These are phyloP conservation scores for Nakazawaea wickerhamii DNA, from an alignment of 805 yeast species.

Conservation along the genomic window DNA sequence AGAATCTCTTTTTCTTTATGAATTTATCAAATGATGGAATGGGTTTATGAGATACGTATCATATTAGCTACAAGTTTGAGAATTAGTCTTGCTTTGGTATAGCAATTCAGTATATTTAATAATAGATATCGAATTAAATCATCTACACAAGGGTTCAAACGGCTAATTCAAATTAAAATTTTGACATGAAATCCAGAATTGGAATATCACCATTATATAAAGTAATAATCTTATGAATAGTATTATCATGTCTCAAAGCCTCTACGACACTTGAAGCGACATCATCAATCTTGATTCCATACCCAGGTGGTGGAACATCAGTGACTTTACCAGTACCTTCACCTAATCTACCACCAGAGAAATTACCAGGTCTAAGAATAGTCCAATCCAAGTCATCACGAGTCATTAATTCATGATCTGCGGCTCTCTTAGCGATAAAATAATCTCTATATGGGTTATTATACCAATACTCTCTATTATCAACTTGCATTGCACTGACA, in stretches of 20 bases:
- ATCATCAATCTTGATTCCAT: constrained; percentile 41
- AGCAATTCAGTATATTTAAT: no score
- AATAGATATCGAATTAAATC: no score
- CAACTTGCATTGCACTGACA: constrained; percentile 53
- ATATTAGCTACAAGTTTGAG: no score
- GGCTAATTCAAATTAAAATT: not conserved
- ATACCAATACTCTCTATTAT: constrained; percentile 42
- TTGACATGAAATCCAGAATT: constrained; percentile 16
- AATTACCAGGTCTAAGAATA: constrained; percentile 48
- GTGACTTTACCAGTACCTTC: constrained; percentile 30
- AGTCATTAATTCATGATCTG: constrained; percentile 42
- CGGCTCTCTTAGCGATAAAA: constrained; percentile 57
- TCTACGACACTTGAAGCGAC: constrained; percentile 45
- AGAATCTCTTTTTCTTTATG: no score
- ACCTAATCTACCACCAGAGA: constrained; percentile 38
- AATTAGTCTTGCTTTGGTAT: no score
- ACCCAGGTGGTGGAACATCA: constrained; percentile 16
- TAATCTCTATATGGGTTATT: constrained; percentile 37
- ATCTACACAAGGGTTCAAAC: no score
- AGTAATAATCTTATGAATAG: constrained; percentile 38
- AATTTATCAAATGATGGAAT: no score
- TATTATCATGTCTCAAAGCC: constrained; percentile 29
- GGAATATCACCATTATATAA: constrained; percentile 36
- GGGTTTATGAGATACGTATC: no score
- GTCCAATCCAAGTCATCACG: constrained; percentile 45